phyloP scores from a whole-genome alignment of 176 grass and related monocot species.

The Secale cereale region DNA sequence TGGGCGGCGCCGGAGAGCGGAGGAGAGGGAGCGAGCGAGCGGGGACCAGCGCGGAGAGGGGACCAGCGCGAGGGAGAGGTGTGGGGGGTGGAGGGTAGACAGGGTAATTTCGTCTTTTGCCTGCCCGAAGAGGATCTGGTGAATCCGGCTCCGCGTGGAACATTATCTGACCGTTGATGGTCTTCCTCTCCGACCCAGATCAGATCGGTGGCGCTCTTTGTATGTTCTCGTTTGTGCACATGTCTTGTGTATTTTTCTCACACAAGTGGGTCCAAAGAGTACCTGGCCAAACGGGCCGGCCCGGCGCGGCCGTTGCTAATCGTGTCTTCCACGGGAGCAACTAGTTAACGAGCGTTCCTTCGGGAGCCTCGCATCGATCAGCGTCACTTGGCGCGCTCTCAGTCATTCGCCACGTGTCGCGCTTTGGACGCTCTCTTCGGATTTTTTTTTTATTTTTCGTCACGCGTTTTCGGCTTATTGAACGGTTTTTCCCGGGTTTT shows the following conservation, averaged over 20 bases:
- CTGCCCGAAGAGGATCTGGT: neutral
- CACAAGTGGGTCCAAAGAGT: no score
- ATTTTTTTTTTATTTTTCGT: no score
- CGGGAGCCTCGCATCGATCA: no score
- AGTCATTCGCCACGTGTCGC: no score
- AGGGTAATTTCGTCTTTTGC: neutral
- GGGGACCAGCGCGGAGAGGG: neutral
- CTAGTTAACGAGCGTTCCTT: no score
- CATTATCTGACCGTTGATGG: neutral
- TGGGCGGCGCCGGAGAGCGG: slow-evolving; percentile 1
- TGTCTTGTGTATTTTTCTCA: neutral
- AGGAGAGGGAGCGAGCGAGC: neutral
- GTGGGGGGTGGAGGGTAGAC: neutral
- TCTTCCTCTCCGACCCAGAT: neutral
- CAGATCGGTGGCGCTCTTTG: neutral
- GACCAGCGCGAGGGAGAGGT: neutral
- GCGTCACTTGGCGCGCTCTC: no score
- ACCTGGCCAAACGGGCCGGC: no score
- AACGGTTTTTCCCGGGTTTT: no score
- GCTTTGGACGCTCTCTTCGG: no score
- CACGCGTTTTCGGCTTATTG: no score
- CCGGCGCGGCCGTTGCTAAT: no score
- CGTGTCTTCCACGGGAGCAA: no score
- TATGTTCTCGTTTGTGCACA: neutral
- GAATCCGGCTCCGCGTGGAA: neutral